Evolutionary conservation across 2,329 filamentous ascomycete species (phyloP), one percentile per base, ranked within the genome.

Genomic region (Rutstroemia sp.): DNA sequence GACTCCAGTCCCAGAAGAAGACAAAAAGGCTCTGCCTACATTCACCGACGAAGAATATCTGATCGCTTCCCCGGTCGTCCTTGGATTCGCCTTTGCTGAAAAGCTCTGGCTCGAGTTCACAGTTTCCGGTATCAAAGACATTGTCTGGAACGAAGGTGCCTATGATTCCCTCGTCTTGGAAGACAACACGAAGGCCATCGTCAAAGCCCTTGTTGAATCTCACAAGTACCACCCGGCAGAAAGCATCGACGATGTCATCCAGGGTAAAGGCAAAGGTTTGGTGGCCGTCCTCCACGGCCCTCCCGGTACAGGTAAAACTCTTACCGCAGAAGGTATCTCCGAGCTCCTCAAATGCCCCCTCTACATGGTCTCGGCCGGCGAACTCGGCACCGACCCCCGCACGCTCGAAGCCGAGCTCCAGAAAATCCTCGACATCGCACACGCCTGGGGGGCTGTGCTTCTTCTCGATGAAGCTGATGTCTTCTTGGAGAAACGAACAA

Each of bases 61-160:
- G 5, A 86, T 95, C 49, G 85, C 90, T 2, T 92, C 88, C 2
- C 87, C 91, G 0, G 84, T 95, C 0, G 88, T 95, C 0, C 79
- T 95, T 1, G 92, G 91, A 0, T 96, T 95, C 65, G 83, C 89
- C 0, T 95, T 96, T 69, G 83, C 82, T 1, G 89, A 95, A 71
- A 96, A 95, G 72, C 76, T 89, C 9, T 96, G 91, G 92, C 79
- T 95, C 0, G 89, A 96, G 69, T 90, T 96, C 65, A 85, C 84
- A 0, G 85, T 96, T 19, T 88, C 87, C 0, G 84, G 86, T 0
- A 80, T 96, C 60, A 80, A 82, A 46, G 87, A 95, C 4, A 92
- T 96, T 60, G 79, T 84, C 38, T 96, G 88, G 88, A 92, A 95
- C 65, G 82, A 88, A 44, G 79, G 83, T 14, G 91, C 91, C 0